A percentile compares a stretch with the other conserved stretches of the same genome.
phyloP scores from a whole-genome alignment of 2,329 filamentous ascomycete genomes.

The Spiromastix sp. region DNA sequence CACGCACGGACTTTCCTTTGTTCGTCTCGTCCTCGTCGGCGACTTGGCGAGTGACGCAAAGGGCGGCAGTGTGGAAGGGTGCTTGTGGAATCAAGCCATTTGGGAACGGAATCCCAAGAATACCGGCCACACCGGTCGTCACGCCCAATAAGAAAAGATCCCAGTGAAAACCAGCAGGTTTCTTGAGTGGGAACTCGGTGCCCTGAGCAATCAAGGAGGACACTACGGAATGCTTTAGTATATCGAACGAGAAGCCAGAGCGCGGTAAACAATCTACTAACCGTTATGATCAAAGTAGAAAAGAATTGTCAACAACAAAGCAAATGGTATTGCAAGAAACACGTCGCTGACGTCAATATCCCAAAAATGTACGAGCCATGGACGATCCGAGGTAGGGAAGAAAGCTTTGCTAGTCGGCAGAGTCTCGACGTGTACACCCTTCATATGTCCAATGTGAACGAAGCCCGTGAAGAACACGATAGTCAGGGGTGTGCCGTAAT shows the following conservation, averaged over 20 bases:
- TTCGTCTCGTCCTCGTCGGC: slow-evolving; percentile 47
- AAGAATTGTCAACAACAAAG: slow-evolving; percentile 67
- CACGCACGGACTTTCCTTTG: slow-evolving; percentile 49
- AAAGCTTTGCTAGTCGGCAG: slow-evolving; percentile 71
- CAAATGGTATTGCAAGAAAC: slow-evolving; percentile 81
- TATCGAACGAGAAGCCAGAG: slow-evolving; percentile 2
- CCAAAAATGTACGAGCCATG: slow-evolving; percentile 78
- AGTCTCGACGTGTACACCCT: slow-evolving; percentile 54
- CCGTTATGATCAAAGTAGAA: slow-evolving; percentile 89
- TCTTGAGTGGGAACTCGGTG: slow-evolving; percentile 69
- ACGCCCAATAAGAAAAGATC: slow-evolving; percentile 71
- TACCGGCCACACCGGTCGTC: slow-evolving; percentile 64
- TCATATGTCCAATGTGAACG: slow-evolving; percentile 76
- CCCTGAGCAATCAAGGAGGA: slow-evolving; percentile 75
- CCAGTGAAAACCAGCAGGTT: slow-evolving; percentile 79
- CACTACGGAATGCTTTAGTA: slow-evolving; percentile 36
- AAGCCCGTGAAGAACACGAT: slow-evolving; percentile 86
- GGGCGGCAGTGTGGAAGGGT: slow-evolving; percentile 68
- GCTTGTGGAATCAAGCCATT: slow-evolving; percentile 78
- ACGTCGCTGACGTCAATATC: slow-evolving; percentile 60
- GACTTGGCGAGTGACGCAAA: slow-evolving; percentile 57
- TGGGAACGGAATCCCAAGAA: slow-evolving; percentile 69
- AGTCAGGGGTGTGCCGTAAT: slow-evolving; percentile 77
- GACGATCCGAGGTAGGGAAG: slow-evolving; percentile 60
- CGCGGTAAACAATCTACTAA: slow-evolving; percentile 25